phyloP scores from a whole-genome alignment of 2,329 filamentous ascomycete species.

The Diaporthe sp. region DNA sequence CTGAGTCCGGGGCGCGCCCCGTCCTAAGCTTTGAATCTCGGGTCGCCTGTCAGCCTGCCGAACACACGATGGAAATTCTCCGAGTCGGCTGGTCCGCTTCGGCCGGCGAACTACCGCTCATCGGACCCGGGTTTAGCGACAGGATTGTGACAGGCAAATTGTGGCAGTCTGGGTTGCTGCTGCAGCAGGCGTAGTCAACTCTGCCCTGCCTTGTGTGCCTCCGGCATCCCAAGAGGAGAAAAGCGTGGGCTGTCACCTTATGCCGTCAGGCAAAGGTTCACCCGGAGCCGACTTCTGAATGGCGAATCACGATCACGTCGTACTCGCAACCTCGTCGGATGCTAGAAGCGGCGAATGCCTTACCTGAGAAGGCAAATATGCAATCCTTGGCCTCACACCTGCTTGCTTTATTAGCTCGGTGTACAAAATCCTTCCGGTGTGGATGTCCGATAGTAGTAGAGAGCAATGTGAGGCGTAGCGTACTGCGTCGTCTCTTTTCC shows the following conservation, averaged over 20 bases:
- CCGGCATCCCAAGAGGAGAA: slow-evolving; percentile 4
- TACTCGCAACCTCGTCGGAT: slow-evolving; percentile 16
- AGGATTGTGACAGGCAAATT: background rate
- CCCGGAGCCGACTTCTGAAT: slow-evolving; percentile 10
- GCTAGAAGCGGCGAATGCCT: slow-evolving; percentile 6
- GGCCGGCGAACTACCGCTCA: slow-evolving; percentile 20
- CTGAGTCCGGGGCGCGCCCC: slow-evolving; percentile 1
- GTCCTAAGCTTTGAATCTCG: background rate
- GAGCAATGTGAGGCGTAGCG: background rate
- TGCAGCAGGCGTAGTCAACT: slow-evolving; percentile 6
- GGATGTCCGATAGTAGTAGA: slow-evolving; percentile 9
- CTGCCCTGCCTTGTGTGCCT: background rate
- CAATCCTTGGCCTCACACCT: background rate
- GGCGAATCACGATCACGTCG: slow-evolving; percentile 33
- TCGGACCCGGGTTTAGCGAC: background rate
- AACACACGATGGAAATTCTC: slow-evolving; percentile 3
- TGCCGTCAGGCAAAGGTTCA: background rate
- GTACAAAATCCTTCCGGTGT: slow-evolving; percentile 9
- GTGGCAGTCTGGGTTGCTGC: slow-evolving; percentile 18
- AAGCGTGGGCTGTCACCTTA: background rate
- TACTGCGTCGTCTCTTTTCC: background rate
- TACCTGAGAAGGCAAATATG: background rate
- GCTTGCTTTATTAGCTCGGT: slow-evolving; percentile 18
- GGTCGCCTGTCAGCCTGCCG: slow-evolving; percentile 23
- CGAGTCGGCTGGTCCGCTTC: slow-evolving; percentile 25